A percentile compares a stretch with the other conserved stretches of the same genome.
Conservation (phyloP, 2,329 filamentous ascomycete species). For the Bipolaris bicolor region DNA sequence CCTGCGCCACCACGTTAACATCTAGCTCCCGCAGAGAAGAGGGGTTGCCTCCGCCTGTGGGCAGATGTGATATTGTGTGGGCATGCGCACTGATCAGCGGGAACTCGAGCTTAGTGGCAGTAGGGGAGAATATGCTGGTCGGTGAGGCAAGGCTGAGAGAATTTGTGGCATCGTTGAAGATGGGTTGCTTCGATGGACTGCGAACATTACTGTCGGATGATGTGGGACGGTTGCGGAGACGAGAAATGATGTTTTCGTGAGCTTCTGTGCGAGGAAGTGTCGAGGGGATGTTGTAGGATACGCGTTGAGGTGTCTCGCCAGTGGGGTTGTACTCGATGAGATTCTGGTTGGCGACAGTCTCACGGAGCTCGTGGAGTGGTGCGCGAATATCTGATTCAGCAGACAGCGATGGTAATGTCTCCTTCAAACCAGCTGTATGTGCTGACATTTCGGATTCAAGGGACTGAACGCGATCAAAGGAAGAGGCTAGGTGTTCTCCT, state of each 20-base stretch:
- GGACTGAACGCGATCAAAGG: constrained; percentile 70
- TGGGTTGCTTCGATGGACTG: constrained; percentile 58
- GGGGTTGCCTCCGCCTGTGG: constrained; percentile 19
- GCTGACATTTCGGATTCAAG: constrained; percentile 72
- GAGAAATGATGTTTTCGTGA: constrained; percentile 63
- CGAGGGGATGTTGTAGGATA: constrained; percentile 79
- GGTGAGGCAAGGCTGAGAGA: constrained; percentile 37
- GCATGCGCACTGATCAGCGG: constrained; percentile 37
- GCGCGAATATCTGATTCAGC: constrained; percentile 64
- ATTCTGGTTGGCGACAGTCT: constrained; percentile 67
- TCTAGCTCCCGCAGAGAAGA: constrained; percentile 56
- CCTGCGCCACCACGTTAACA: constrained; percentile 52
- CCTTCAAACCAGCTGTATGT: constrained; percentile 64
- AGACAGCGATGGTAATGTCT: constrained; percentile 66
- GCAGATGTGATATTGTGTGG: constrained; percentile 31
- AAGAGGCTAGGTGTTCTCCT: constrained; percentile 70
- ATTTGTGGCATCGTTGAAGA: constrained; percentile 60
- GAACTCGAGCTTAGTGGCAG: constrained; percentile 29
- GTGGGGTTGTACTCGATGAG: constrained; percentile 85
- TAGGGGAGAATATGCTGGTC: constrained; percentile 36
- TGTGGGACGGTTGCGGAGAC: constrained; percentile 49
- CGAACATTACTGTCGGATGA: constrained; percentile 37
- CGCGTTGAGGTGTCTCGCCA: constrained; percentile 83
- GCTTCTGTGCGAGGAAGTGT: constrained; percentile 76
- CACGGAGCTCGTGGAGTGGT: constrained; percentile 73